Percentiles rank a stretch among this genome's conserved stretches.
These are phyloP conservation scores for Aspergillus candidus DNA, from an alignment of 2,329 filamentous ascomycete species.

Conservation along the genomic window DNA sequence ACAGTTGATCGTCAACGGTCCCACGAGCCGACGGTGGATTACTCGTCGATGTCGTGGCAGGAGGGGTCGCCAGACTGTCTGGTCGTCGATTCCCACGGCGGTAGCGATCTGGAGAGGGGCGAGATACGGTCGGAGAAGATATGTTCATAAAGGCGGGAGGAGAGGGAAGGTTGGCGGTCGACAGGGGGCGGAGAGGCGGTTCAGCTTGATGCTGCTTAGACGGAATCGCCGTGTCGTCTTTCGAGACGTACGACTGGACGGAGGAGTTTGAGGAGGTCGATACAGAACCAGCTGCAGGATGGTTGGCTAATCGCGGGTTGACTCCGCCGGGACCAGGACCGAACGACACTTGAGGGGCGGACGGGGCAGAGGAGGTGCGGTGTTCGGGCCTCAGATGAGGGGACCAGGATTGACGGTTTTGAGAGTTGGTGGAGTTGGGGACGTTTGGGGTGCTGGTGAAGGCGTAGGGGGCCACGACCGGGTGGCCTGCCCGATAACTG, in stretches of 20 bases:
- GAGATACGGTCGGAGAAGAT: slow-evolving; percentile 50
- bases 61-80: slow-evolving; percentile 37
- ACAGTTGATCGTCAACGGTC: slow-evolving; percentile 38
- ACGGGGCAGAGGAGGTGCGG: slow-evolving; percentile 50
- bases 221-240: slow-evolving; percentile 45
- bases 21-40: slow-evolving; percentile 5
- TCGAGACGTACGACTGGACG: slow-evolving; percentile 37
- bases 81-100: slow-evolving; percentile 58
- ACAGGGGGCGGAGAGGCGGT: slow-evolving; percentile 36
- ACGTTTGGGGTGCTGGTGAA: slow-evolving; percentile 66
- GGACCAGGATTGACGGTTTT: slow-evolving; percentile 48
- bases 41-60: slow-evolving; percentile 5
- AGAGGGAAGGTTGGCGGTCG: slow-evolving; percentile 47
- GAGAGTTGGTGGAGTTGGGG: slow-evolving; percentile 44
- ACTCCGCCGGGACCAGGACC: slow-evolving; percentile 24
- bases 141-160: slow-evolving; percentile 47
- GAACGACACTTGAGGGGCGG: slow-evolving; percentile 36
- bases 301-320: slow-evolving; percentile 35
- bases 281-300: slow-evolving; percentile 48
- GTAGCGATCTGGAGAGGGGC: slow-evolving; percentile 76
- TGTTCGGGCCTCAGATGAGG: slow-evolving; percentile 53
- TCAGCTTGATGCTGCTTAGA: slow-evolving; percentile 35
- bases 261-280: slow-evolving; percentile 50
- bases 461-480: slow-evolving; percentile 70
- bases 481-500: slow-evolving; percentile 44